Evolutionary conservation across 176 grass and related monocot species (phyloP).

Genomic region (Hsuehochloa calcarea): DNA sequence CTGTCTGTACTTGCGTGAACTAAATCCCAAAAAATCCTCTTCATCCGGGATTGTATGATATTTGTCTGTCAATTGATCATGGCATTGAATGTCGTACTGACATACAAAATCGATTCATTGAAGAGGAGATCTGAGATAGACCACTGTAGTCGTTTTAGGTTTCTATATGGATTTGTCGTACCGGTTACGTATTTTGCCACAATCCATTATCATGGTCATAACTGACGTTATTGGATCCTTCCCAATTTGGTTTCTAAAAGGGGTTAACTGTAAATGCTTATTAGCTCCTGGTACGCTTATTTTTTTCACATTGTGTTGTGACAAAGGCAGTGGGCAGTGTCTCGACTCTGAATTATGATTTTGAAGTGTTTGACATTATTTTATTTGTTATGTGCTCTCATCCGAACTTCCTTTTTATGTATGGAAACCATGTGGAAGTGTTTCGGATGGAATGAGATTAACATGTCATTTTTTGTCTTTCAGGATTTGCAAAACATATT

Average conservation of each 20-base stretch:
- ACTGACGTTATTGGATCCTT: neutral
- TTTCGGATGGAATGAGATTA: conserved; percentile 12
- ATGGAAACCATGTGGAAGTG: neutral
- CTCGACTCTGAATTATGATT: neutral
- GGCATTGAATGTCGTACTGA: neutral
- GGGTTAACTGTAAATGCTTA: neutral
- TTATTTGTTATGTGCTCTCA: neutral
- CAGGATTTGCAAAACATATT: conserved; percentile 77
- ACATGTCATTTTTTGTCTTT: neutral
- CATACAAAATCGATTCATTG: neutral
- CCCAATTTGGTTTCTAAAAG: neutral
- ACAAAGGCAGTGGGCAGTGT: neutral
- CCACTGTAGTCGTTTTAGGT: neutral
- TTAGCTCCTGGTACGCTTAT: neutral
- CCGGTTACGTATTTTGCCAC: neutral
- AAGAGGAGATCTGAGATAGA: neutral
- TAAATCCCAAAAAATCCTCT: neutral
- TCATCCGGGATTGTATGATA: neutral
- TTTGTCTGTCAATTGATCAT: neutral
- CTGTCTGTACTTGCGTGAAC: neutral
- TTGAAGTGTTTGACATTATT: neutral
- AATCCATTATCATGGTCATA: neutral
- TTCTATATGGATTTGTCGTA: neutral
- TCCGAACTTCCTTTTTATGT: neutral
- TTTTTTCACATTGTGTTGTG: neutral